Evolutionary conservation across 2,329 filamentous ascomycete species (phyloP).

Genomic region (Scedosporium dehoogii): DNA sequence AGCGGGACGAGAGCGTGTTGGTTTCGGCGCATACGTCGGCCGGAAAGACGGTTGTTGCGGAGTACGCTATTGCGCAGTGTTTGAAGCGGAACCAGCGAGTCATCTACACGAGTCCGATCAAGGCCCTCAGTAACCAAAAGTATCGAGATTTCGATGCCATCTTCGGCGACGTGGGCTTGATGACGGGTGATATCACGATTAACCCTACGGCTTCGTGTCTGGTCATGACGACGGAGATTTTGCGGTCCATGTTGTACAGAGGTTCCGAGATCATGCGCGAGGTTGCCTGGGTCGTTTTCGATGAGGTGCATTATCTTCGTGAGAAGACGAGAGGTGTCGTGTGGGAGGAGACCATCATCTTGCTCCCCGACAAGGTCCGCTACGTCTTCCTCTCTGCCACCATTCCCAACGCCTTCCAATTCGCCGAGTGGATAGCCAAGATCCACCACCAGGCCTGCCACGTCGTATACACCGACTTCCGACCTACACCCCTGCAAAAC

Average conservation of each 20-base stretch:
- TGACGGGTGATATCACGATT: slow-evolving; percentile 99
- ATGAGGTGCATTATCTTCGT: slow-evolving; percentile 97
- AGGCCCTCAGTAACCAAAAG: slow-evolving; percentile 97
- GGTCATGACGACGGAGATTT: slow-evolving; percentile 99
- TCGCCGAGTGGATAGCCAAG: slow-evolving; percentile 98
- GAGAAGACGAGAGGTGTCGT: slow-evolving; percentile 92
- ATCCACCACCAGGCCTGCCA: slow-evolving; percentile 96
- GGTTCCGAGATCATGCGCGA: slow-evolving; percentile 99
- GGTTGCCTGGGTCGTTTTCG: slow-evolving; percentile 96
- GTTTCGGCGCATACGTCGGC: slow-evolving; percentile 97
- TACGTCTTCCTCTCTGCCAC: slow-evolving; percentile 98
- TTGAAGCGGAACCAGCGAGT: slow-evolving; percentile 95
- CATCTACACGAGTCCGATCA: slow-evolving; percentile 99
- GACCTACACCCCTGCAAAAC: slow-evolving; percentile 90
- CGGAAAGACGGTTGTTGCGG: slow-evolving; percentile 95
- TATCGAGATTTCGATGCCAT: slow-evolving; percentile 93
- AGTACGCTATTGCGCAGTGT: slow-evolving; percentile 96
- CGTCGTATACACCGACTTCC: slow-evolving; percentile 97
- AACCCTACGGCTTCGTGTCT: slow-evolving; percentile 96
- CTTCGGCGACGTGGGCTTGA: slow-evolving; percentile 93
- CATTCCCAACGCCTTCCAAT: slow-evolving; percentile 98
- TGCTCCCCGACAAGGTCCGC: slow-evolving; percentile 94
- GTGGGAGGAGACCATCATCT: slow-evolving; percentile 98
- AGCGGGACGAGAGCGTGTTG: slow-evolving; percentile 90
- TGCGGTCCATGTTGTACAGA: slow-evolving; percentile 95